Percentiles rank a stretch among this genome's conserved stretches.
Evolutionary conservation across 2,329 filamentous ascomycete genomes (phyloP).

Genomic region (Fragosphaeria purpurea): DNA sequence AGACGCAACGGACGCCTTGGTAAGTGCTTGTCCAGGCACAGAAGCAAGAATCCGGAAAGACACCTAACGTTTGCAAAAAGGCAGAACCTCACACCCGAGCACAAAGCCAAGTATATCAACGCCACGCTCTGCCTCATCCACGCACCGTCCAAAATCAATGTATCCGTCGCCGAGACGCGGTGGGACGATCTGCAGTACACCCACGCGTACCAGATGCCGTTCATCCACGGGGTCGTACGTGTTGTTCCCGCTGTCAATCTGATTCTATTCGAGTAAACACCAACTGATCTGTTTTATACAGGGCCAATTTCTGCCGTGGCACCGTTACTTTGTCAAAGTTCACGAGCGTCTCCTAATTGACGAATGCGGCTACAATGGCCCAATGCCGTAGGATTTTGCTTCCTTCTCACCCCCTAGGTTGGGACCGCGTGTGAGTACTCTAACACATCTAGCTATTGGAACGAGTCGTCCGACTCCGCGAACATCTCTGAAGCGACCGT

Average conservation of each 20-base stretch:
- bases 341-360: constrained; percentile 27
- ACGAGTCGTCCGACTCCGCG: constrained; percentile 25
- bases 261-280: too few species aligned
- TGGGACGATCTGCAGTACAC: neutral
- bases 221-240: neutral
- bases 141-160: constrained; percentile 3
- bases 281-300: neutral
- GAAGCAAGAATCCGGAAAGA: too few species aligned
- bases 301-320: constrained; percentile 27
- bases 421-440: too few species aligned
- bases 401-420: too few species aligned
- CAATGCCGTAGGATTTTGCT: constrained; percentile 21
- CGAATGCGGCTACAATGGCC: constrained; percentile 26
- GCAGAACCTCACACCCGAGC: too few species aligned
- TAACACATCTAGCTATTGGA: constrained; percentile 17
- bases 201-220: neutral
- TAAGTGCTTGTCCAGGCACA: too few species aligned
- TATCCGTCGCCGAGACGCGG: neutral
- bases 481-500: constrained; percentile 20
- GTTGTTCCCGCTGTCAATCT: neutral
- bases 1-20: too few species aligned
- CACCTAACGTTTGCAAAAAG: too few species aligned
- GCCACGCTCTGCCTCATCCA: constrained; percentile 5
- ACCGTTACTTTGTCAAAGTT: constrained; percentile 26
- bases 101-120: too few species aligned